A percentile compares a stretch with the other conserved stretches of the same genome.
Conservation (phyloP, 2,329 filamentous ascomycete species). For the Pseudogymnoascus sp. region DNA sequence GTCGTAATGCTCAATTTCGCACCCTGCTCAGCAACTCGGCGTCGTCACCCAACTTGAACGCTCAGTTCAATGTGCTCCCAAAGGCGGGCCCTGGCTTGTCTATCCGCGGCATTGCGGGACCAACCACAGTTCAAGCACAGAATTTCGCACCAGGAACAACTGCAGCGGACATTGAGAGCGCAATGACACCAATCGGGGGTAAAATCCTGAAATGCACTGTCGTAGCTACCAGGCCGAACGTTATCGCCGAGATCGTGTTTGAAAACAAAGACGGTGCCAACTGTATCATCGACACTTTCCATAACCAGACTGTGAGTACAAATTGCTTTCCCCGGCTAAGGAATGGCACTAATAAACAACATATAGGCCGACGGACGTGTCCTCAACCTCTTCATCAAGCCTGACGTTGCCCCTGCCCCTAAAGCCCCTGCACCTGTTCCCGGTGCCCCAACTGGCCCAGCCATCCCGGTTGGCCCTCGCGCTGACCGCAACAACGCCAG, state of each 20-base stretch:
- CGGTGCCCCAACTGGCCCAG: conserved; percentile 10
- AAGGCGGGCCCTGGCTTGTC: conserved; percentile 45
- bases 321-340: not conserved
- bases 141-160: conserved; percentile 80
- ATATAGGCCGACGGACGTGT: conserved; percentile 63
- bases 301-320: conserved; percentile 62
- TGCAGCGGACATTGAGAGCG: conserved; percentile 73
- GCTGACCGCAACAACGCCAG: conserved; percentile 17
- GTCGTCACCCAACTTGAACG: conserved; percentile 26
- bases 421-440: conserved; percentile 8
- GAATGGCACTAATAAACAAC: conserved; percentile 16
- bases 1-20: conserved; percentile 20
- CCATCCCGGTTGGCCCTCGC: conserved; percentile 24
- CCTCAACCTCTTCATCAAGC: conserved; percentile 65
- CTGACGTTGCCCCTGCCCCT: conserved; percentile 27
- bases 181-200: conserved; percentile 68
- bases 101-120: conserved; percentile 66
- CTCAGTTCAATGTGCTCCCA: conserved; percentile 27
- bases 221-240: conserved; percentile 58
- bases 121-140: conserved; percentile 64
- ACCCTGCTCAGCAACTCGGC: conserved; percentile 21
- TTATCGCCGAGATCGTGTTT: conserved; percentile 73
- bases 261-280: conserved; percentile 65
- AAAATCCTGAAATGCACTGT: conserved; percentile 60
- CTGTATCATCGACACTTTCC: conserved; percentile 65